Evolutionary conservation across 208 protist genomes (phyloP).

Genomic region (Leishmania gerbilli): DNA sequence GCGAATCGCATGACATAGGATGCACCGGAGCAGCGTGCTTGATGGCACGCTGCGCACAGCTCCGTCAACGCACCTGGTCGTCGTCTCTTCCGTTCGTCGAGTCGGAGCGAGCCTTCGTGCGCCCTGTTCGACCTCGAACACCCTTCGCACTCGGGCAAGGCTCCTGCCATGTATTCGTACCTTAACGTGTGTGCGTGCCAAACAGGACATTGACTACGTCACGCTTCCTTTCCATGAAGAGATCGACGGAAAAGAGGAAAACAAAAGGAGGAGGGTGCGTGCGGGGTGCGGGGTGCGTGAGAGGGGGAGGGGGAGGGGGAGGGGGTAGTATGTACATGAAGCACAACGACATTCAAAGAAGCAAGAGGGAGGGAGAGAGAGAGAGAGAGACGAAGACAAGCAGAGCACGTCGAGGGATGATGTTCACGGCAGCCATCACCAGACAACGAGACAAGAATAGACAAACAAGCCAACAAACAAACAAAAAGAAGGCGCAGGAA

Average conservation of each 20-base stretch:
- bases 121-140: neutral
- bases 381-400: too few species aligned
- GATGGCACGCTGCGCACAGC: neutral
- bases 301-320: neutral
- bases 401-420: neutral
- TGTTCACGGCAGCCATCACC: neutral
- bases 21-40: neutral
- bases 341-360: neutral
- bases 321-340: neutral
- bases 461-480: too few species aligned
- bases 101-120: neutral
- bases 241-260: neutral
- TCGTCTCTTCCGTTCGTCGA: neutral
- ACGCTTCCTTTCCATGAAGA: neutral
- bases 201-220: neutral
- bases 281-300: neutral
- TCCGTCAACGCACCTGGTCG: neutral
- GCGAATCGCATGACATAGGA: neutral
- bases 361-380: neutral
- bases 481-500: too few species aligned
- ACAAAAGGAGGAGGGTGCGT: neutral
- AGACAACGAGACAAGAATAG: neutral
- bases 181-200: neutral
- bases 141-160: neutral
- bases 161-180: neutral